phyloP scores from a whole-genome alignment of 345 rosid genomes.

The Gossypium turneri region DNA sequence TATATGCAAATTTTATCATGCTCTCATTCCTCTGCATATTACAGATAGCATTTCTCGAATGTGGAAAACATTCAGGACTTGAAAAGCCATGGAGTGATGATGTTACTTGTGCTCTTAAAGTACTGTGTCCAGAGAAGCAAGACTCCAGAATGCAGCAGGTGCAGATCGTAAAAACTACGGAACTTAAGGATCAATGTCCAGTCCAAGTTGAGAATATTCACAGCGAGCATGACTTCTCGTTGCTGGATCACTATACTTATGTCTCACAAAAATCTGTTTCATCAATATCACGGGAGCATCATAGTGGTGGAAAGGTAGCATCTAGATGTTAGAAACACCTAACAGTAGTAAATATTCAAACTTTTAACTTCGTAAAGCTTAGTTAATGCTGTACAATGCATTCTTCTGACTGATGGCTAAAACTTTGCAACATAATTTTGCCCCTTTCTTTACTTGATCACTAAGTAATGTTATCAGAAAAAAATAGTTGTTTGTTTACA shows the following conservation, averaged over 20 bases:
- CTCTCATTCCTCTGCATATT: conserved; percentile 9
- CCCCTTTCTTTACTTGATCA: not conserved
- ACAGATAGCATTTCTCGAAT: conserved; percentile 41
- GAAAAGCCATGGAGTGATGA: conserved; percentile 24
- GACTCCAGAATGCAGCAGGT: conserved; percentile 30
- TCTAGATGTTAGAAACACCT: conserved; percentile 6
- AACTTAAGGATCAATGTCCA: conserved; percentile 43
- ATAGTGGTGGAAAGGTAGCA: conserved; percentile 33
- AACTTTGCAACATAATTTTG: not conserved
- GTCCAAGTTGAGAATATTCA: conserved; percentile 25
- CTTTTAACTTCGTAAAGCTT: conserved; percentile 8
- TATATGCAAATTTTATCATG: conserved; percentile 3
- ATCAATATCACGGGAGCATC: conserved; percentile 16
- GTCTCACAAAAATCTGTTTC: conserved; percentile 25
- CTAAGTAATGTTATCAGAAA: not conserved
- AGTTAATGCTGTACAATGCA: not conserved
- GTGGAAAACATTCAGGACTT: conserved; percentile 31
- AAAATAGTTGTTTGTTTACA: not conserved
- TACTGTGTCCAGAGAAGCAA: conserved; percentile 31
- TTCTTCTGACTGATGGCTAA: not conserved
- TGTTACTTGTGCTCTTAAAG: conserved; percentile 41
- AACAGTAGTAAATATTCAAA: not conserved
- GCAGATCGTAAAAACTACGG: conserved; percentile 22
- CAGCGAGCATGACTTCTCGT: conserved; percentile 21
- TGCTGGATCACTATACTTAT: conserved; percentile 19